Percentiles rank a stretch among this genome's conserved stretches.
Evolutionary conservation across 441 rosid species (phyloP).

Genomic region (Breynia disticha): DNA sequence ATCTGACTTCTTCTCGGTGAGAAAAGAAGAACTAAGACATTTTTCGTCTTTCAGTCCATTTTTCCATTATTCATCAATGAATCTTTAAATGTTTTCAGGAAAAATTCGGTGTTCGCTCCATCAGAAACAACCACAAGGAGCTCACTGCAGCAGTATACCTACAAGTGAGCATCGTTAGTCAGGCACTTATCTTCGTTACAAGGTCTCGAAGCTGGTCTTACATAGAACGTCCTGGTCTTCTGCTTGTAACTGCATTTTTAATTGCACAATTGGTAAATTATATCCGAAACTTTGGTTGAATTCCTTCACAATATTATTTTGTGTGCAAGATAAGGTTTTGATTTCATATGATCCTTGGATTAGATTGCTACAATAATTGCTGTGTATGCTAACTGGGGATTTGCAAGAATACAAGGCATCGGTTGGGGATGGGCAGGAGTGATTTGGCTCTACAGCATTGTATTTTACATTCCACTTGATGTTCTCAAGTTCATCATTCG

Average conservation of each 20-base stretch:
- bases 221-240: slow-evolving; percentile 63
- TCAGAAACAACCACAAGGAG: slow-evolving; percentile 31
- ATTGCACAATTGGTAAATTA: slow-evolving; percentile 64
- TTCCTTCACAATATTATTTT: background rate
- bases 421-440: slow-evolving; percentile 97
- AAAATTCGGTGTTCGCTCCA: slow-evolving; percentile 44
- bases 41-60: background rate
- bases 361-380: slow-evolving; percentile 68
- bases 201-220: slow-evolving; percentile 91
- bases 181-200: slow-evolving; percentile 86
- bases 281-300: background rate
- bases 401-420: slow-evolving; percentile 58
- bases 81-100: slow-evolving; percentile 25
- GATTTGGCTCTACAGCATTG: slow-evolving; percentile 61
- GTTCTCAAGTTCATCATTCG: slow-evolving; percentile 74
- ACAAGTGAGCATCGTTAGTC: slow-evolving; percentile 93
- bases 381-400: slow-evolving; percentile 64
- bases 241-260: slow-evolving; percentile 55
- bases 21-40: slow-evolving; percentile 11
- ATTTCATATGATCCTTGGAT: slow-evolving; percentile 3
- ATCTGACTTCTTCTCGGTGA: slow-evolving; percentile 62
- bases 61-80: background rate
- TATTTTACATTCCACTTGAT: slow-evolving; percentile 76
- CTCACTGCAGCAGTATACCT: slow-evolving; percentile 82
- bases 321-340: background rate